Conservation (phyloP, 345 rosid species). For the Hirschfeldia incana region DNA sequence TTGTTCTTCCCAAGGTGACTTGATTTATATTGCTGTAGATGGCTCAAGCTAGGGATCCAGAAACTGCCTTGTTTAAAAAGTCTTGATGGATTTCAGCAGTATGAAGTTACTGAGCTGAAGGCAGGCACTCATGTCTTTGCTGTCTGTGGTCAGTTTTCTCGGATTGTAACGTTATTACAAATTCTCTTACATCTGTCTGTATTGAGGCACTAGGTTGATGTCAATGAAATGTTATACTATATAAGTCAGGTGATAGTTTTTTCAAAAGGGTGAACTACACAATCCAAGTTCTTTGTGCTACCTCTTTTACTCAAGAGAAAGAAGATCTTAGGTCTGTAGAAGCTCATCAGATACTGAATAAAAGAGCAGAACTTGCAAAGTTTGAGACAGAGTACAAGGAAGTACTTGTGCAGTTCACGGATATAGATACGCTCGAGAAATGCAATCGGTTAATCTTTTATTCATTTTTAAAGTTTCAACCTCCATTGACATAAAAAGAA, state of each 20-base stretch:
- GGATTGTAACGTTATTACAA: slow-evolving; percentile 15
- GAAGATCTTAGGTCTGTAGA: slow-evolving; percentile 84
- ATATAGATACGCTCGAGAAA: slow-evolving; percentile 83
- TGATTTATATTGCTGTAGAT: slow-evolving; percentile 44
- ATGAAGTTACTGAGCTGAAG: slow-evolving; percentile 86
- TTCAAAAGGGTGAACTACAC: slow-evolving; percentile 88
- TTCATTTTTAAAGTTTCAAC: not conserved
- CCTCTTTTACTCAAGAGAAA: slow-evolving; percentile 70
- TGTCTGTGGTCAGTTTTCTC: slow-evolving; percentile 72
- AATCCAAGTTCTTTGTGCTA: slow-evolving; percentile 84
- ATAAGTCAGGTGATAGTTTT: slow-evolving; percentile 80
- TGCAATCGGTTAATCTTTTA: slow-evolving; percentile 64
- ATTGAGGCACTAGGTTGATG: too few species aligned
- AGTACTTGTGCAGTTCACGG: slow-evolving; percentile 85
- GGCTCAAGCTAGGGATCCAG: slow-evolving; percentile 89
- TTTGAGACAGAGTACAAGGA: slow-evolving; percentile 95
- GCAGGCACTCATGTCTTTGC: slow-evolving; percentile 91
- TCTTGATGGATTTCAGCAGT: slow-evolving; percentile 93
- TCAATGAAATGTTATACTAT: too few species aligned
- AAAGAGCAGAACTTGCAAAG: slow-evolving; percentile 80
- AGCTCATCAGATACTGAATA: slow-evolving; percentile 67
- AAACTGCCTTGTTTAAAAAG: slow-evolving; percentile 85
- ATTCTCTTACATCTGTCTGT: not conserved
- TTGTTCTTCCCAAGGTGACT: not conserved
- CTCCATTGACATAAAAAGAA: not conserved